A percentile compares a stretch with the other conserved stretches of the same genome.
Conservation (phyloP, 2,329 filamentous ascomycete species). For the Metarhizium humberi region DNA sequence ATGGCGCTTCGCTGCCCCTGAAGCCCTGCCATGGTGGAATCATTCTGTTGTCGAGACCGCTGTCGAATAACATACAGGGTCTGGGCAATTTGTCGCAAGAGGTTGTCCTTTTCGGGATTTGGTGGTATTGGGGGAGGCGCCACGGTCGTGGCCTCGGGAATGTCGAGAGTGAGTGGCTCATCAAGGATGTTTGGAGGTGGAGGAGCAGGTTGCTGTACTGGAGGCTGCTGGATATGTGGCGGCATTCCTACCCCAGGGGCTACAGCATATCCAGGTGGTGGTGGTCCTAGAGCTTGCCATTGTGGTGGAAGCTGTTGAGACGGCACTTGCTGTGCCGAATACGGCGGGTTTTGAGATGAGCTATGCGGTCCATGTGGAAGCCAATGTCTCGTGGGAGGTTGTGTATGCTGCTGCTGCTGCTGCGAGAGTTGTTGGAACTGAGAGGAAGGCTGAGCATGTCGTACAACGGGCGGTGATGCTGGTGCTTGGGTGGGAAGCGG, state of each 20-base stretch:
- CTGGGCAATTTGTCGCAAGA: slow-evolving; percentile 66
- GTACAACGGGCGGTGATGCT: not conserved
- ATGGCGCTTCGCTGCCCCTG: slow-evolving; percentile 74
- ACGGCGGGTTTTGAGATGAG: slow-evolving; percentile 1
- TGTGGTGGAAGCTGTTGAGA: slow-evolving; percentile 12
- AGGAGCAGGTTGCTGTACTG: slow-evolving; percentile 14
- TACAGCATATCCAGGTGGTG: slow-evolving; percentile 8
- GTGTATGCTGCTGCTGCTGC: slow-evolving; percentile 7
- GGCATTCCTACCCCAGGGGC: slow-evolving; percentile 3
- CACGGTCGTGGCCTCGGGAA: slow-evolving; percentile 38
- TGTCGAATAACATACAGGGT: slow-evolving; percentile 61
- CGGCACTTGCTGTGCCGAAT: not conserved
- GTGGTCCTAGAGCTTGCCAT: slow-evolving; percentile 11
- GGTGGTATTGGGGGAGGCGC: slow-evolving; percentile 81
- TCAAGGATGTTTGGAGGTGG: slow-evolving; percentile 45
- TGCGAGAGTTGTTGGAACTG: slow-evolving; percentile 8
- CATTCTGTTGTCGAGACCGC: slow-evolving; percentile 61
- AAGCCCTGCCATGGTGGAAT: slow-evolving; percentile 64
- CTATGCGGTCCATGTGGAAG: not conserved
- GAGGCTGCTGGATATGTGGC: slow-evolving; percentile 7
- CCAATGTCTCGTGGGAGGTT: not conserved
- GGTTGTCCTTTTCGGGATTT: slow-evolving; percentile 89
- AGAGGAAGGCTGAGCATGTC: slow-evolving; percentile 7
- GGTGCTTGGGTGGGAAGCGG: slow-evolving; percentile 30
- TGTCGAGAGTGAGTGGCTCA: slow-evolving; percentile 42